phyloP scores from a whole-genome alignment of 2,329 filamentous ascomycete genomes.

The Aureobasidium zeae region DNA sequence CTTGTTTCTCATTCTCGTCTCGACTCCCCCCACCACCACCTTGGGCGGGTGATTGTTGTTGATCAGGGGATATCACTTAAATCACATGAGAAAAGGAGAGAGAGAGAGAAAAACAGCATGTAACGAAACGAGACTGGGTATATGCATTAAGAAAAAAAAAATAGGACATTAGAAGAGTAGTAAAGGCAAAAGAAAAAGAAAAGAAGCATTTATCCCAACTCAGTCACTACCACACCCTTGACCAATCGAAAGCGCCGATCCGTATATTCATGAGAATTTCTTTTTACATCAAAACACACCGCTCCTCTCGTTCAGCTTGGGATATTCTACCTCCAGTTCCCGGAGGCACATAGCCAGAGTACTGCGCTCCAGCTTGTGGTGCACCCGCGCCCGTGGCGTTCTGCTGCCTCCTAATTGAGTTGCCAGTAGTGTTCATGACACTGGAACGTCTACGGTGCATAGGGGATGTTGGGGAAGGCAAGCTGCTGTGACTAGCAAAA shows the following conservation, averaged over 20 bases:
- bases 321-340: constrained; percentile 2
- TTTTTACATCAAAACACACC: constrained; percentile 10
- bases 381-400: neutral
- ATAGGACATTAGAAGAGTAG: too few species aligned
- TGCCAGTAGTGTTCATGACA: neutral
- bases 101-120: too few species aligned
- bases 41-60: too few species aligned
- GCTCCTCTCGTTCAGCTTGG: constrained; percentile 7
- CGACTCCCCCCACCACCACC: too few species aligned
- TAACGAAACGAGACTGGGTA: constrained; percentile 5
- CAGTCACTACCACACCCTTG: neutral
- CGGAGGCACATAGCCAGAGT: constrained; percentile 14
- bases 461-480: neutral
- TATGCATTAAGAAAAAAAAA: neutral
- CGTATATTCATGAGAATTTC: too few species aligned
- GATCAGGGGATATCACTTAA: too few species aligned
- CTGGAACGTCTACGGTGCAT: constrained; percentile 12
- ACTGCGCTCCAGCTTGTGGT: neutral
- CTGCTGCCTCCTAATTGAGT: constrained; percentile 9
- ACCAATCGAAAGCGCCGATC: too few species aligned
- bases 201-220: neutral
- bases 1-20: too few species aligned
- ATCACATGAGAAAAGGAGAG: too few species aligned
- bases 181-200: neutral
- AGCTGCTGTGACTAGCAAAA: constrained; percentile 1